phyloP scores from a whole-genome alignment of 345 rosid species.

The Laguncularia racemosa region DNA sequence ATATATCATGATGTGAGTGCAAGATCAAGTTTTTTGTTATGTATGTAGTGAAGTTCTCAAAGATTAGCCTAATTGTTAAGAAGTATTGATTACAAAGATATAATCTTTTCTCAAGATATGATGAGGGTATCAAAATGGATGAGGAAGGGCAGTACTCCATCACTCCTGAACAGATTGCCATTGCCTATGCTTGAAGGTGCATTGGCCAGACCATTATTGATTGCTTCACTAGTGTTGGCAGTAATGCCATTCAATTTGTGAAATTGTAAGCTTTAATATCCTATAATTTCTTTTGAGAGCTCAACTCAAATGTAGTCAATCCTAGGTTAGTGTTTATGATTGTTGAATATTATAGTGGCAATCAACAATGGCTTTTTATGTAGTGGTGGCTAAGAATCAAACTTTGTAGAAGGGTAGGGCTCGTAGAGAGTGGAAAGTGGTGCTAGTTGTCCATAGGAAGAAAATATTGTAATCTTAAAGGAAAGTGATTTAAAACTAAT shows the following conservation, averaged over 20 bases:
- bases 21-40: not conserved
- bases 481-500: too few species aligned
- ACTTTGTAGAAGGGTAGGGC: too few species aligned
- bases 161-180: constrained; percentile 40
- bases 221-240: constrained; percentile 44
- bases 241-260: constrained; percentile 50
- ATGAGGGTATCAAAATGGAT: constrained; percentile 34
- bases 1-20: too few species aligned
- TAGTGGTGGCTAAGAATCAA: too few species aligned
- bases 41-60: not conserved
- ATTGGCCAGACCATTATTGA: constrained; percentile 32
- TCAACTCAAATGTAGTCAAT: too few species aligned
- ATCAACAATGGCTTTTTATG: too few species aligned
- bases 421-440: too few species aligned
- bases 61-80: constrained; percentile 9
- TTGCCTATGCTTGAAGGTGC: constrained; percentile 33
- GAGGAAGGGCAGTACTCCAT: constrained; percentile 52
- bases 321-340: too few species aligned
- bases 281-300: too few species aligned
- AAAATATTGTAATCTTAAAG: too few species aligned
- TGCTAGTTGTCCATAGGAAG: too few species aligned
- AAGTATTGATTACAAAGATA: constrained; percentile 44
- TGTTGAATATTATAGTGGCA: too few species aligned
- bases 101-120: constrained; percentile 34
- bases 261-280: constrained; percentile 16